phyloP scores from a whole-genome alignment of 2,329 filamentous ascomycete genomes.

The Thelonectria blattea region DNA sequence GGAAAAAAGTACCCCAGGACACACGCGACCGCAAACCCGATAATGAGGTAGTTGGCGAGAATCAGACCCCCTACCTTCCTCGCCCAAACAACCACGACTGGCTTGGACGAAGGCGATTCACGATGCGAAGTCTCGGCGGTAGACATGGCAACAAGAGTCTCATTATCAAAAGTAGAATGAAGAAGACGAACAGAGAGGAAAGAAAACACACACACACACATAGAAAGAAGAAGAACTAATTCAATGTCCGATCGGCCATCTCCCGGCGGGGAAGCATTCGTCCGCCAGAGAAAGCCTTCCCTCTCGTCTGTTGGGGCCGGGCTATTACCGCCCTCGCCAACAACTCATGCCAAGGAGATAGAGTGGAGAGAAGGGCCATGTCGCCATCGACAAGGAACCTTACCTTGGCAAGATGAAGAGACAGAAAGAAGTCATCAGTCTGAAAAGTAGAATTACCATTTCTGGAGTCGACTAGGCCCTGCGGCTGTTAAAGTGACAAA shows the following conservation, averaged over 20 bases:
- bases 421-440: not conserved
- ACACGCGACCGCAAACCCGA: constrained; percentile 63
- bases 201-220: not conserved
- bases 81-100: constrained; percentile 15
- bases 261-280: constrained; percentile 7
- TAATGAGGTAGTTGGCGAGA: constrained; percentile 68
- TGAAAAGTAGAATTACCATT: constrained; percentile 9
- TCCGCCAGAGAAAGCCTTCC: not conserved
- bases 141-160: constrained; percentile 25
- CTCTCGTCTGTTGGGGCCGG: constrained; percentile 12
- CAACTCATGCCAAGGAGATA: constrained; percentile 12
- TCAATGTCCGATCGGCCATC: constrained; percentile 8
- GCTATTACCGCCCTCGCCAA: constrained; percentile 32
- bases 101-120: constrained; percentile 6
- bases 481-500: not conserved
- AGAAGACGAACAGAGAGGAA: not conserved
- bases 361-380: not conserved
- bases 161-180: not conserved
- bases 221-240: not conserved
- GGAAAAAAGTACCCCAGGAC: constrained; percentile 54
- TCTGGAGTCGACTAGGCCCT: constrained; percentile 22
- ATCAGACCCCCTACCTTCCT: constrained; percentile 44
- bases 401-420: not conserved
- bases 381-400: not conserved
- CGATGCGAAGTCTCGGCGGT: constrained; percentile 20